Evolutionary conservation across 2,329 filamentous ascomycete species (phyloP), one percentile per base, ranked within the genome.

Genomic region (Xylaria sp.): DNA sequence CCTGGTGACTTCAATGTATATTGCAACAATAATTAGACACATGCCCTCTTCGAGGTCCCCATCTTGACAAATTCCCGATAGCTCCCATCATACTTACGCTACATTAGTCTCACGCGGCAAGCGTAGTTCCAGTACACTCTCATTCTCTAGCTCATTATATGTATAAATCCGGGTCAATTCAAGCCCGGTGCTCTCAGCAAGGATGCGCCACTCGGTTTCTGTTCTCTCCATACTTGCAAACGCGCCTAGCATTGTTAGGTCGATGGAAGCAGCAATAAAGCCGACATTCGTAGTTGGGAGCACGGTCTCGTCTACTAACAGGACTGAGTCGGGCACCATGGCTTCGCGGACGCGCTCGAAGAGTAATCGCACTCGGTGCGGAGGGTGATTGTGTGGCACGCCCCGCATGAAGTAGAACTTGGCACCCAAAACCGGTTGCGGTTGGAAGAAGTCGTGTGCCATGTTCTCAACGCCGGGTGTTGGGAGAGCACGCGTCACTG

Each of bases 231-330:
- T 65, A 1, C 63, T 45, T 0, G 66, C 69, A 14, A 71, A 68
- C 0, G 54, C 60, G 0, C 61, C 12, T 19, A 75, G 63, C 71
- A 74, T 75, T 1, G 65, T 64, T 12, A 75, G 1, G 50, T 76
- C 74, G 1, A 71, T 68, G 1, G 56, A 32, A 0, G 64, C 65
- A 1, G 67, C 61, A 3, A 27, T n/a, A 4, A 32, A 30, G 39
- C 34, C 36, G 1, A 55, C 68, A 0, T 51, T 61, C 3, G 7
- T 47, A 14, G 69, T 65, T 0, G 74, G 71, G 5, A 76, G 32
- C 4, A 73, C 57, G 56, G 65, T 69, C 58, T 76, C 74, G 8
- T 75, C 74, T 5, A 76, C 27, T 0, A 76, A 50, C 2, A 76
- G 17, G 0, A 71, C 36, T 1, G 71, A 73, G 1, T 71, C 68